These are phyloP conservation scores for Neofusicoccum ribis DNA, from an alignment of 2,329 filamentous ascomycete genomes.

Conservation along the genomic window DNA sequence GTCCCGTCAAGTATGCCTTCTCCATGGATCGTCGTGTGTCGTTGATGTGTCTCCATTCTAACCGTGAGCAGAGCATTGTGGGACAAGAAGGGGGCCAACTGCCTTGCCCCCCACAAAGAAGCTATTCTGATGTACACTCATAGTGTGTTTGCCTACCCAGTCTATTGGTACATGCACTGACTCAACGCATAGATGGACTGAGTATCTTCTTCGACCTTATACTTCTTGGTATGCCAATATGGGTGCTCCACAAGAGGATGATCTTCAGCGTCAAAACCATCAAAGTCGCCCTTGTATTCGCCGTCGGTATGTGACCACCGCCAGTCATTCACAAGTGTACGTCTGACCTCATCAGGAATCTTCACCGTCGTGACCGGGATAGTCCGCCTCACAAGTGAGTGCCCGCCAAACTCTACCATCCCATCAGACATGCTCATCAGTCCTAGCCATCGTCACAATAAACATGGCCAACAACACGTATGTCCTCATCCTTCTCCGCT, in stretches of 20 bases:
- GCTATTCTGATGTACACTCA: slow-evolving; percentile 38
- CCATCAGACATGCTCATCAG: not conserved
- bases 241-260: slow-evolving; percentile 41
- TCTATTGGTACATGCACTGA: not conserved
- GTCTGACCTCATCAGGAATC: slow-evolving; percentile 25
- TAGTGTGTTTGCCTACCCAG: slow-evolving; percentile 23
- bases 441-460: slow-evolving; percentile 29
- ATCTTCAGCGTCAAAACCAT: slow-evolving; percentile 36
- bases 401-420: too few species aligned
- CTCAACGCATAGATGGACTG: not conserved
- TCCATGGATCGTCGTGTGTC: not conserved
- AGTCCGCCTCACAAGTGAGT: slow-evolving; percentile 37
- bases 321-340: too few species aligned
- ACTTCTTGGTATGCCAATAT: slow-evolving; percentile 26
- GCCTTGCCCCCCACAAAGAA: slow-evolving; percentile 27
- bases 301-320: slow-evolving; percentile 24
- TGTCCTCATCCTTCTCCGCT: not conserved
- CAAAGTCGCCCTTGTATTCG: slow-evolving; percentile 40
- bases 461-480: slow-evolving; percentile 28
- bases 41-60: not conserved
- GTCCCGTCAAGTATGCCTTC: slow-evolving; percentile 12
- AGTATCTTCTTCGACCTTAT: slow-evolving; percentile 38
- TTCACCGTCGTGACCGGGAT: slow-evolving; percentile 42
- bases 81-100: slow-evolving; percentile 26
- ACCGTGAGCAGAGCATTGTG: slow-evolving; percentile 3